Percentiles rank a stretch among this genome's conserved stretches.
Conservation (phyloP, 768 basidiomycete species). For the Boletus tylopilopsis region DNA sequence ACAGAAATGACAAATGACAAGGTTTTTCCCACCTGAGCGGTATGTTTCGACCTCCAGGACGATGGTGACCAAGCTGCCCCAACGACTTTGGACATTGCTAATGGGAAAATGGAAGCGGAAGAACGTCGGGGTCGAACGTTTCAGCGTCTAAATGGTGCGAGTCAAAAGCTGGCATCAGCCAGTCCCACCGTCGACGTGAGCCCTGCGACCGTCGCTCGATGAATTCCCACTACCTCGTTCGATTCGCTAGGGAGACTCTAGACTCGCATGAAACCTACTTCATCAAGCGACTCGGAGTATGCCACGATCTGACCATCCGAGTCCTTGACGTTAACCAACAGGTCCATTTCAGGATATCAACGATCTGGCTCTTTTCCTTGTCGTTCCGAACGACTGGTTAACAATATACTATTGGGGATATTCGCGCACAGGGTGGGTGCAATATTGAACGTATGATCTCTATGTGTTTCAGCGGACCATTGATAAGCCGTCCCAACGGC, state of each 20-base stretch:
- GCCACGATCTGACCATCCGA: too few species aligned
- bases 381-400: neutral
- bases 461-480: neutral
- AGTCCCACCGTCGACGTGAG: too few species aligned
- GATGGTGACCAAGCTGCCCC: slow-evolving; percentile 57
- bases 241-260: too few species aligned
- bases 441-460: neutral
- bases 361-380: neutral
- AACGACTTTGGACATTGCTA: slow-evolving; percentile 10
- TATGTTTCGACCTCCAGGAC: slow-evolving; percentile 75
- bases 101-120: neutral
- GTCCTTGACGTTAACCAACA: too few species aligned
- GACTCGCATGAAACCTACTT: too few species aligned
- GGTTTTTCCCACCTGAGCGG: slow-evolving; percentile 58
- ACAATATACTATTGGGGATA: neutral
- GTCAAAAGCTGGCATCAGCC: too few species aligned
- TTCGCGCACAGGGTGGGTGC: neutral
- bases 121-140: too few species aligned
- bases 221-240: too few species aligned
- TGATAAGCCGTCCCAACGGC: neutral
- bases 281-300: too few species aligned
- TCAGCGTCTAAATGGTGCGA: neutral
- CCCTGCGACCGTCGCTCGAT: too few species aligned
- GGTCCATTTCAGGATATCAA: too few species aligned
- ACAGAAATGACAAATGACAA: neutral